Conservation (phyloP, 1,284 basidiomycete genomes). For the Agaricales sp. region DNA sequence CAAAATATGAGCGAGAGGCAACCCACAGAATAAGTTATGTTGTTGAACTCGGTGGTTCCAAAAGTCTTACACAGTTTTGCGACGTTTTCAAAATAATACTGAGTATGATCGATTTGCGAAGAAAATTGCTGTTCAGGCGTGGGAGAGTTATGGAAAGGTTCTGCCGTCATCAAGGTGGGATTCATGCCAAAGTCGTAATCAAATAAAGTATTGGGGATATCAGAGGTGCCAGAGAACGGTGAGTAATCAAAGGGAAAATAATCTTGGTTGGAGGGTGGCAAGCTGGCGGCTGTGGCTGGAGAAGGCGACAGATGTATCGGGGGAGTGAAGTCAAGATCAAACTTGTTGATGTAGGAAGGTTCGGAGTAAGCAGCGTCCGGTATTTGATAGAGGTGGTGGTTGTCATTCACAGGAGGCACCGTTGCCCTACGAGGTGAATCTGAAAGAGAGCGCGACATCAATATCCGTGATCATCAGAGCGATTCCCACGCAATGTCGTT, state of each 20-base stretch:
- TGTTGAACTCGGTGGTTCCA: constrained; percentile 42
- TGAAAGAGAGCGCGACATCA: background rate
- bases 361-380: background rate
- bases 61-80: constrained; percentile 50
- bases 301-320: constrained; percentile 1
- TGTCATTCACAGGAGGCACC: background rate
- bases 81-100: constrained; percentile 62
- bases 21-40: constrained; percentile 51
- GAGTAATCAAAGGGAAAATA: constrained; percentile 20
- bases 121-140: constrained; percentile 23
- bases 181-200: constrained; percentile 20
- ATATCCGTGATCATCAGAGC: background rate
- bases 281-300: constrained; percentile 8
- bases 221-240: constrained; percentile 15
- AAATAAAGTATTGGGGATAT: constrained; percentile 14
- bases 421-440: background rate
- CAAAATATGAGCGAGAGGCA: too few species aligned
- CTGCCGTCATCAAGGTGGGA: constrained; percentile 15
- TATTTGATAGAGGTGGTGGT: background rate
- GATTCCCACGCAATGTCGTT: background rate
- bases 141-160: constrained; percentile 20
- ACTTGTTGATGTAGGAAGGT: background rate
- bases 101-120: constrained; percentile 30
- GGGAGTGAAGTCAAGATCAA: background rate
- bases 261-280: constrained; percentile 18